phyloP scores from a whole-genome alignment of 306 rosid species.

The Acmispon strigosus region DNA sequence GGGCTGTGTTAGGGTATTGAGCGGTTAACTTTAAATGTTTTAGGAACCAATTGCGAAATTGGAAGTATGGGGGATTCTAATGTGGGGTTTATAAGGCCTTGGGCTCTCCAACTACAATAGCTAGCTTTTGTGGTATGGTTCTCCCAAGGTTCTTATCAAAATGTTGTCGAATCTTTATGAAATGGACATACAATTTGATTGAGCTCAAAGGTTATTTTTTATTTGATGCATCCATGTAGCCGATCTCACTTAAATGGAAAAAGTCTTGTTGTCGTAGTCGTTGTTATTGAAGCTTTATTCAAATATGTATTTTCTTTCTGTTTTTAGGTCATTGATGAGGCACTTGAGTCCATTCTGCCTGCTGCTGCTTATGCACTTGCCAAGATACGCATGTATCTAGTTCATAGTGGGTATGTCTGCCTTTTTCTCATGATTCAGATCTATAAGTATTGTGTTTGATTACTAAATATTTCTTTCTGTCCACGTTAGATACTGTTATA shows the following conservation, averaged over 20 bases:
- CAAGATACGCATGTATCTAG: constrained; percentile 83
- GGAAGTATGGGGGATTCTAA: too few relatives aligned
- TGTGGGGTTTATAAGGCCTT: too few relatives aligned
- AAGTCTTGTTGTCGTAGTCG: not conserved
- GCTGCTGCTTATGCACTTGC: constrained; percentile 89
- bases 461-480: constrained; percentile 18
- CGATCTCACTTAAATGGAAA: not conserved
- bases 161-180: not conserved
- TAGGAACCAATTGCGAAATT: too few relatives aligned
- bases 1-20: not conserved
- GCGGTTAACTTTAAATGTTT: not conserved
- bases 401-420: constrained; percentile 74
- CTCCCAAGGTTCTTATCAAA: too few relatives aligned
- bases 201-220: not conserved
- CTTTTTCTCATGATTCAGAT: constrained; percentile 16
- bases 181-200: not conserved
- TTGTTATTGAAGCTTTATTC: not conserved
- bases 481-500: constrained; percentile 66
- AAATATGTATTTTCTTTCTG: constrained; percentile 4
- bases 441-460: not conserved
- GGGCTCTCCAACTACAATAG: too few relatives aligned
- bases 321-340: constrained; percentile 65
- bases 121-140: too few relatives aligned
- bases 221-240: not conserved
- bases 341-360: constrained; percentile 73